Base-by-base conservation (phyloP, 108 stramenopile genomes). In the Fragilaria radians region DNA sequence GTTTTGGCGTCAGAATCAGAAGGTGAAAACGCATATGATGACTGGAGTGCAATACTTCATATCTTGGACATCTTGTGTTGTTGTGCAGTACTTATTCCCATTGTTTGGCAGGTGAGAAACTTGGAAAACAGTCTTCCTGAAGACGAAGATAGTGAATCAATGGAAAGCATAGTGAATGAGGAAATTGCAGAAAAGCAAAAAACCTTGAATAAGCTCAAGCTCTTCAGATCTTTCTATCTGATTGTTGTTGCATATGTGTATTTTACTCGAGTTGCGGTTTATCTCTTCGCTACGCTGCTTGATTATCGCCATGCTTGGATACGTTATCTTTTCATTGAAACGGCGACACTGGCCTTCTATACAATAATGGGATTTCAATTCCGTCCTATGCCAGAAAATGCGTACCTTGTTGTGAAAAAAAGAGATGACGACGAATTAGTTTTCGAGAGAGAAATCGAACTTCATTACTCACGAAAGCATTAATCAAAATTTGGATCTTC, bases 31-130 rank as follows among this genome's bases (percentile, higher is more conserved):
- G 30, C 72, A 3, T 94, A 74, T 54, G 73, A 88, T 54, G 67
- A 72, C 51, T 98, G 95, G 98, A 82, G 68, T 31, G 89, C 91
- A 46, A 49, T 97, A 28, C 76, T 99, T 23, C 95, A 97, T 67
- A 60, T 99, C 30, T 84, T 97, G 5, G 98, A 99, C 66, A 90
- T 98, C 29, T n/a, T 96, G 29, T 98, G 98, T 67, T 98, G 98
- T 67, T 89, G 85, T 61, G 94, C 91, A 32, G 81, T 99, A n/a
- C 71, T 98, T 18, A 51, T 98, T 53, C 98, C 98, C 11, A 96
- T 99, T 62, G 86, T 96, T 21, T 98, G 96, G 96, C 88, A 88
- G 66, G 86, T 94, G 26, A 87, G 86, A 50, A 54, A 78, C 25
- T 62, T 90, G 34, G 87, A 91, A 67, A 81, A 81, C 62, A 85